Base-by-base conservation (phyloP, 139 green algal genomes). In the Chlorella sp. region DNA sequence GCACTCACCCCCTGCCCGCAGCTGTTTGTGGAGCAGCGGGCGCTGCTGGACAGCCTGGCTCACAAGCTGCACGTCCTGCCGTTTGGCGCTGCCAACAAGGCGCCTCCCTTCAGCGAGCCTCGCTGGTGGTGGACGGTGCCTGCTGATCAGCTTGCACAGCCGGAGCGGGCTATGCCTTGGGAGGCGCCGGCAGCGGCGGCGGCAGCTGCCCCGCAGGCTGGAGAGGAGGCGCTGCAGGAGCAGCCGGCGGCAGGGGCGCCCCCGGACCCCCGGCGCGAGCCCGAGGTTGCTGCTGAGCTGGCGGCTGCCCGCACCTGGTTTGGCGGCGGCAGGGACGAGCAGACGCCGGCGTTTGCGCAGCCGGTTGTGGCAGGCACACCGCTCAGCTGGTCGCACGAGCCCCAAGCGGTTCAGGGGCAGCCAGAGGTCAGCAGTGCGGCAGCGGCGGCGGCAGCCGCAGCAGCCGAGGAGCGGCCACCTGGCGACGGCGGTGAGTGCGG, bases 301-400 rank as follows among this genome's bases (percentile, higher is more conserved):
- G 64, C 48, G 34, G 43, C 44, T 7, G 64, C 65, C 3, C 9
- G 36, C 5, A 22, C 44, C 9, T 84, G 79, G 79, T 65, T 60
- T 60, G 51, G 67, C 43, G 32, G 14, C 28, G 44, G 8, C n/a
- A 5, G 13, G 26, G 77, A 83, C 9, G 20, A 51, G 64, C 64
- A 46, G 19, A n/a, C 64, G 19, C 79, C 79, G 20, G 79, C n/a
- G 4, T 84, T 84, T 68, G 79, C 44, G 19, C 43, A 40, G 65
- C 64, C 64, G 2, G 24, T 17, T 2, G 44, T n/a, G 36, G 44
- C 32, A 26, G 44, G 26, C 43, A 84, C 44, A 20, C n/a, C 6
- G 44, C 79, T 58, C 41, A 84, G 79, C 65, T 84, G 79, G 79
- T 76, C 79, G 1, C 64, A 76, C 24, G 19, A 32, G 5, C 70